Evolutionary conservation across 768 basidiomycete species (phyloP).

Genomic region (Lentinula guzmanii): DNA sequence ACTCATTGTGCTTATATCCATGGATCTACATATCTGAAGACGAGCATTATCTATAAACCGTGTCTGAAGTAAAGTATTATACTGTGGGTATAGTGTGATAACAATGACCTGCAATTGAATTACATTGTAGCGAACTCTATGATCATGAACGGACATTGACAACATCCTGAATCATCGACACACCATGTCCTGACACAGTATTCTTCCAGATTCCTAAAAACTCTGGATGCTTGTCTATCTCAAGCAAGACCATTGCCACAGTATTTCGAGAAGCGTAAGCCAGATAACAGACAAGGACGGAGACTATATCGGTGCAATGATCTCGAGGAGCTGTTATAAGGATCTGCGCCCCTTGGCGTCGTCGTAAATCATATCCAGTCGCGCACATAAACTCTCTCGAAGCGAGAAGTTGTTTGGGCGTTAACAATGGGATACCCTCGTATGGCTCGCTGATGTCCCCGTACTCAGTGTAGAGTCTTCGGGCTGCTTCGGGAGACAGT

Average conservation of each 20-base stretch:
- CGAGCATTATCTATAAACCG: too few relatives aligned
- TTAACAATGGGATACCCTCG: conserved; percentile 11
- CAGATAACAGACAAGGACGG: conserved; percentile 12
- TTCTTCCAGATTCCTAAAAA: conserved; percentile 14
- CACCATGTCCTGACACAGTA: conserved; percentile 10
- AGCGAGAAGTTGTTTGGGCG: conserved; percentile 13
- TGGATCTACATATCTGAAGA: neutral
- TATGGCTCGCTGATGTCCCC: conserved; percentile 7
- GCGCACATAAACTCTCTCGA: conserved; percentile 13
- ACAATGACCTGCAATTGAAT: too few relatives aligned
- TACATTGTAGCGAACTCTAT: neutral
- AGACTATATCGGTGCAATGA: conserved; percentile 16
- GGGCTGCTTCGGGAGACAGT: neutral
- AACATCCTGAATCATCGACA: conserved; percentile 11
- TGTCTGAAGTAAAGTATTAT: too few relatives aligned
- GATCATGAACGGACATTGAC: neutral
- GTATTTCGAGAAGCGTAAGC: conserved; percentile 6
- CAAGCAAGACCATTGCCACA: conserved; percentile 5
- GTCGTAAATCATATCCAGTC: neutral
- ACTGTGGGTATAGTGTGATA: too few relatives aligned
- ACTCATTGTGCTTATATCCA: neutral
- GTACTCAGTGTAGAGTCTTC: conserved; percentile 10
- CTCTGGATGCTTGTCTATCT: conserved; percentile 9
- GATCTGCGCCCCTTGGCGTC: neutral
- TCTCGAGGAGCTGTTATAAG: conserved; percentile 17